Percentiles rank a stretch among this genome's conserved stretches.
Conservation (phyloP, 176 grass and related monocot genomes). For the Aegilops speltoides region DNA sequence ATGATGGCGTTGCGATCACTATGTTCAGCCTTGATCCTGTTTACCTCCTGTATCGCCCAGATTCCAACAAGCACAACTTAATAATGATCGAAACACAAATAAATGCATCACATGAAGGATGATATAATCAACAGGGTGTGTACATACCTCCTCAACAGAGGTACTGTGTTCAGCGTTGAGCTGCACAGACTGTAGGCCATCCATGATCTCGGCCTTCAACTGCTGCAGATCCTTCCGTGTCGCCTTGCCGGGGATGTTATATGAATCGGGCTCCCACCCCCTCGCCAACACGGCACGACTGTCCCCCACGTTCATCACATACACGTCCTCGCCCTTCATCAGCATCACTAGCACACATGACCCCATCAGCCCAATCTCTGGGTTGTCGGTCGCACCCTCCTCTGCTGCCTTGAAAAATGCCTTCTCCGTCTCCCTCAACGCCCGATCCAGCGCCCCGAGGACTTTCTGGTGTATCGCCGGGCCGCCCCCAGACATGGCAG, state of each 20-base stretch:
- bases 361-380: conserved; percentile 80
- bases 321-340: conserved; percentile 77
- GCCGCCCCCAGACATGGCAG: background rate
- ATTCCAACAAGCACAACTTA: background rate
- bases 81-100: background rate
- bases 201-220: conserved; percentile 53
- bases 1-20: conserved; percentile 48
- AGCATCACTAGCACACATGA: conserved; percentile 94
- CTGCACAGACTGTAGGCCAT: conserved; percentile 61
- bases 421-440: conserved; percentile 70
- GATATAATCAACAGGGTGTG: background rate
- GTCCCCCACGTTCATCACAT: conserved; percentile 92
- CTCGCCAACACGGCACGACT: conserved; percentile 76
- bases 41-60: conserved; percentile 55
- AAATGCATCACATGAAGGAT: background rate
- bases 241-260: conserved; percentile 51
- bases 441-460: conserved; percentile 57
- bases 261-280: conserved; percentile 43
- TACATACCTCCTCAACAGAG: conserved; percentile 41
- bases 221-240: conserved; percentile 37
- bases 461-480: conserved; percentile 32
- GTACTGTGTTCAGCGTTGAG: conserved; percentile 78
- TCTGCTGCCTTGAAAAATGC: conserved; percentile 68
- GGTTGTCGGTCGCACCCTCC: conserved; percentile 43
- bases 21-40: conserved; percentile 54